These are phyloP conservation scores for Hyphopichia fennica DNA, from an alignment of 1,139 yeast species.

Conservation along the genomic window DNA sequence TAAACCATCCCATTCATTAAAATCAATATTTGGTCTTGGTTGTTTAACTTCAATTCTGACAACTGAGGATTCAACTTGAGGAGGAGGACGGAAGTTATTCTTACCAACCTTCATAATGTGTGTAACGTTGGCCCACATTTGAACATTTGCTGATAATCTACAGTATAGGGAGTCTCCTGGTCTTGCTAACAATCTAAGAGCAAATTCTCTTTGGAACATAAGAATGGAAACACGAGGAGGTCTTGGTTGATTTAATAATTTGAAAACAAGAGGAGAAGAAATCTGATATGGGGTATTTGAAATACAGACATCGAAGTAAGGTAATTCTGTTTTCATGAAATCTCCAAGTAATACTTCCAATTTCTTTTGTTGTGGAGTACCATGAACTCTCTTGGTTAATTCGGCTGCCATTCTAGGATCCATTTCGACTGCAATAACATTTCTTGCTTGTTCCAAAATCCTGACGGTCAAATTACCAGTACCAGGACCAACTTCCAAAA, in stretches of 20 bases:
- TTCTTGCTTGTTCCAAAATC: constrained; percentile 86
- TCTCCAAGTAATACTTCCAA: constrained; percentile 91
- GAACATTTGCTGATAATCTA: constrained; percentile 92
- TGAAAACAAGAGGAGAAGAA: constrained; percentile 94
- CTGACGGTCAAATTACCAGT: constrained; percentile 96
- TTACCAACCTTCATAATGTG: constrained; percentile 98
- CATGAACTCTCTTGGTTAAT: constrained; percentile 94
- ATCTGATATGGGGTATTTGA: constrained; percentile 98
- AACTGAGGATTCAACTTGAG: constrained; percentile 96
- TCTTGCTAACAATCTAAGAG: constrained; percentile 85
- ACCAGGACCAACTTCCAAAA: constrained; percentile 98
- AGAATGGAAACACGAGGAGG: constrained; percentile 95
- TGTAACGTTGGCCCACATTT: constrained; percentile 98
- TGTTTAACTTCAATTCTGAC: constrained; percentile 88
- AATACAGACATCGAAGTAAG: constrained; percentile 93
- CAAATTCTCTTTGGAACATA: constrained; percentile 98
- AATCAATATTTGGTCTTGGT: constrained; percentile 91
- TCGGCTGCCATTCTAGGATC: constrained; percentile 99
- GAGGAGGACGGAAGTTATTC: constrained; percentile 97
- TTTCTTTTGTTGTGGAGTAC: constrained; percentile 89
- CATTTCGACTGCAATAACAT: constrained; percentile 94
- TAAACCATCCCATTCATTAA: constrained; percentile 96
- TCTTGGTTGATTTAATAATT: constrained; percentile 81
- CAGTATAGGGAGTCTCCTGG: constrained; percentile 95
- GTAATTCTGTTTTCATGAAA: constrained; percentile 92